Base-by-base conservation (phyloP, 768 basidiomycete species). In the Auriscalpium vulgare region DNA sequence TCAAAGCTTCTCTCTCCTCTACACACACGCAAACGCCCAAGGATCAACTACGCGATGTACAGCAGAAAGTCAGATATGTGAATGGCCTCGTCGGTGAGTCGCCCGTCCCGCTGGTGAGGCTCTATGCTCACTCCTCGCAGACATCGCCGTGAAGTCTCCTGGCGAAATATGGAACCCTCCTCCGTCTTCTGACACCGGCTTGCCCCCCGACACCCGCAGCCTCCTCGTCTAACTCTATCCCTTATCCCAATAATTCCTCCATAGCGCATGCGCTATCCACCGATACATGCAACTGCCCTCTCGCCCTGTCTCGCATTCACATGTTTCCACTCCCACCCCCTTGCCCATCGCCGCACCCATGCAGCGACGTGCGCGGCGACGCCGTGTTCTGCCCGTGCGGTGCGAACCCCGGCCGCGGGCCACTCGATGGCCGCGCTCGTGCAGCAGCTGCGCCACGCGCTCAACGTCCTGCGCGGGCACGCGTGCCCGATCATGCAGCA, bases 121-220 rank as follows among this genome's bases (percentile, higher is more conserved):
- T 43, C 17, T n/a, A 47, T 38, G 11, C 54, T 56, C 55, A 62
- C 9, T 46, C 36, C 38, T 45, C 37, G 35, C 67, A 91, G 88
- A 91, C 74, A 85, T 88, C 80, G 83, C 88, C 40, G 83, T 90
- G 57, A 86, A 83, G 63, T 84, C 82, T 4, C 69, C 91, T 54
- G 83, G 79, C 66, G 87, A 91, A 61, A 86, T 88, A 69, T 91
- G 89, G 89, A 83, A 77, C 38, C 82, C 83, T 1, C 82, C 1
- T 49, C 65, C 29, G 76, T 78, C 16, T 89, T 83, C 66, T 67
- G 74, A 34, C 66, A 68, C 35, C 69, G 68, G 7, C 66, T 63
- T 51, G 57, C 72, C 62, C 59, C 48, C n/a, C 55, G 46, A 45
- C 58, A 1, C 19, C 56, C 37, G 37, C 44, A 46, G 16, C 54